Evolutionary conservation across 345 rosid species (phyloP).

Genomic region (Gossypium rotundifolium): DNA sequence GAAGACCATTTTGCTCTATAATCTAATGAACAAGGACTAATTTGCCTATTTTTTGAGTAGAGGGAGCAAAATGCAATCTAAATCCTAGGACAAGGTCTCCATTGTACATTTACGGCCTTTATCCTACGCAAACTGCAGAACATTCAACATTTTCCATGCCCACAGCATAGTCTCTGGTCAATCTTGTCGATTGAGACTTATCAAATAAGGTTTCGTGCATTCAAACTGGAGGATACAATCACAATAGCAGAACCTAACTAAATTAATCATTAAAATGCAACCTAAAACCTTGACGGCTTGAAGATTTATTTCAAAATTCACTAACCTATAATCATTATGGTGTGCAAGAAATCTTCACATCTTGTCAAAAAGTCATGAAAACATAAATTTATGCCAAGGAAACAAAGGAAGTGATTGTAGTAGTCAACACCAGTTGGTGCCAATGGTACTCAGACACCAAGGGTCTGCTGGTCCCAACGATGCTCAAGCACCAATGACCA

Average conservation of each 20-base stretch:
- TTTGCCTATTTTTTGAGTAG: too few species aligned
- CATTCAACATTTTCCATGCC: neutral
- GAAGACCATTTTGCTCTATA: too few species aligned
- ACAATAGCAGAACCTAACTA: neutral
- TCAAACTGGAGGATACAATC: neutral
- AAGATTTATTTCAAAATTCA: neutral
- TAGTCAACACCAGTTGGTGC: neutral
- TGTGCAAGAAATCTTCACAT: neutral
- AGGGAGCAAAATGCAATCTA: too few species aligned
- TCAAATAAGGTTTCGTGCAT: neutral
- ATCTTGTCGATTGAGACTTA: neutral
- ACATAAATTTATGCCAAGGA: neutral
- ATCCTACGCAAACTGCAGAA: neutral
- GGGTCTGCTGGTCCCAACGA: neutral
- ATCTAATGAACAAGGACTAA: too few species aligned
- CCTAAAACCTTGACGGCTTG: neutral
- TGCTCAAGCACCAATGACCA: neutral
- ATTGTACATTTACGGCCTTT: neutral
- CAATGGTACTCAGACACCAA: neutral
- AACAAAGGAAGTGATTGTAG: neutral
- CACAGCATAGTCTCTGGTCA: neutral
- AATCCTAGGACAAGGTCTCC: too few species aligned
- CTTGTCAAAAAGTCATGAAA: neutral
- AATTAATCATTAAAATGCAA: neutral
- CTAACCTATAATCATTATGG: neutral